Evolutionary conservation across 2,329 filamentous ascomycete genomes (phyloP).

Genomic region (Tolypocladium nubicola): DNA sequence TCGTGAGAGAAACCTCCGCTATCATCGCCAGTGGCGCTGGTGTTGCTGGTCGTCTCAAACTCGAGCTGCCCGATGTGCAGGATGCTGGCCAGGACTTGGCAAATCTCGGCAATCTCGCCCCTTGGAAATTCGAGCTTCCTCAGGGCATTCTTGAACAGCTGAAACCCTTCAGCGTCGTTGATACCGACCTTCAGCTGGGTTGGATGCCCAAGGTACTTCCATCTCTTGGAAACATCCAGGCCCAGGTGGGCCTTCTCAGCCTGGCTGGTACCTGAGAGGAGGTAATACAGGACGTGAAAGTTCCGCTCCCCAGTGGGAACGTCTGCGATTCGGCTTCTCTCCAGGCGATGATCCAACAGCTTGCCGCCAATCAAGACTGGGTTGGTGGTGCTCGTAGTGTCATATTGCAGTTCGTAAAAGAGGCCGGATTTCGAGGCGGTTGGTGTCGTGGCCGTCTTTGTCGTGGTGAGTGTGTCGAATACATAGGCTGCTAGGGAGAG

Average conservation of each 20-base stretch:
- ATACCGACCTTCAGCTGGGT: slow-evolving; percentile 96
- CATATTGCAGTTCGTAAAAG: slow-evolving; percentile 94
- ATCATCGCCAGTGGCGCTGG: slow-evolving; percentile 71
- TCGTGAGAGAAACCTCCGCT: slow-evolving; percentile 96
- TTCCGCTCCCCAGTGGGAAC: slow-evolving; percentile 94
- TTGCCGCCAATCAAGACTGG: slow-evolving; percentile 90
- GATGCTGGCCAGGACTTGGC: slow-evolving; percentile 85
- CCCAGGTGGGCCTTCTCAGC: slow-evolving; percentile 83
- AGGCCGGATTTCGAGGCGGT: slow-evolving; percentile 93
- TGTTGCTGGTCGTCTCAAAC: slow-evolving; percentile 74
- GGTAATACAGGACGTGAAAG: slow-evolving; percentile 93
- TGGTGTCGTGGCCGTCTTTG: slow-evolving; percentile 90
- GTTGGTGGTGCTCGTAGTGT: slow-evolving; percentile 73
- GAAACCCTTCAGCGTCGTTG: slow-evolving; percentile 91
- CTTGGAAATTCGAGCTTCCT: slow-evolving; percentile 90
- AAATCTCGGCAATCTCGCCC: slow-evolving; percentile 91
- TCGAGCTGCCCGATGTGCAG: slow-evolving; percentile 97
- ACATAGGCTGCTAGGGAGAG: slow-evolving; percentile 88
- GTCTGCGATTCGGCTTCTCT: slow-evolving; percentile 80
- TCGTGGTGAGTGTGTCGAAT: slow-evolving; percentile 93
- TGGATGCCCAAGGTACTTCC: slow-evolving; percentile 93
- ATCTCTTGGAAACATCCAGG: slow-evolving; percentile 59
- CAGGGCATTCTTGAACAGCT: slow-evolving; percentile 92
- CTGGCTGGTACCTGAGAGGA: slow-evolving; percentile 80
- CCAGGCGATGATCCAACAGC: slow-evolving; percentile 83